Conservation (phyloP, 225 moss, liverwort and hornwort species). For the Polytrichum commune region DNA sequence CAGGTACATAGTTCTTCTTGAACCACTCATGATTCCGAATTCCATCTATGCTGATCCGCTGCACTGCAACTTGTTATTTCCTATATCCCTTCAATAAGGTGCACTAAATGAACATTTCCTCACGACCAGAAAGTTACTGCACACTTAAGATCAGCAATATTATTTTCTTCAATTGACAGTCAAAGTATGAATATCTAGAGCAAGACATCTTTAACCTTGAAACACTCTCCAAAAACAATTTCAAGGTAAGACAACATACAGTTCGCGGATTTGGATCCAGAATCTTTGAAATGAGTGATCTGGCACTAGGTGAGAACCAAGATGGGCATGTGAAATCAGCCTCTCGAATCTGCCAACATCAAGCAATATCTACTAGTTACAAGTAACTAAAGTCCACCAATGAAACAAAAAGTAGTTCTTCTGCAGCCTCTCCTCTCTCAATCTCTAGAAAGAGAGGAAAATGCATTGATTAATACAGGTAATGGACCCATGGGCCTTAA, state of each 20-base stretch:
- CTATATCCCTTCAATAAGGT: conserved; percentile 8
- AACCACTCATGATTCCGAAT: conserved; percentile 92
- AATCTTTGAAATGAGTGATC: conserved; percentile 66
- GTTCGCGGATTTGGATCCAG: conserved; percentile 79
- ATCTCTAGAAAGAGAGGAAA: too few species aligned
- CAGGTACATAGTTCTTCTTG: conserved; percentile 72
- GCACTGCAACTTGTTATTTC: conserved; percentile 55
- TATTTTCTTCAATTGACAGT: too few species aligned
- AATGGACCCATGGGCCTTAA: too few species aligned
- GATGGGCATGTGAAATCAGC: conserved; percentile 82
- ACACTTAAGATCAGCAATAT: too few species aligned
- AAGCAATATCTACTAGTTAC: background rate
- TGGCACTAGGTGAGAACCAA: conserved; percentile 81
- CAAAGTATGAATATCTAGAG: too few species aligned
- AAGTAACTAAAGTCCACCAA: conserved; percentile 16
- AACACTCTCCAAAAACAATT: background rate
- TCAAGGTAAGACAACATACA: conserved; percentile 42
- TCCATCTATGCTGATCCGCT: conserved; percentile 83
- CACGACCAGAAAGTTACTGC: too few species aligned
- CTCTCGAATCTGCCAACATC: conserved; percentile 64
- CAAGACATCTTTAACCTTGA: background rate
- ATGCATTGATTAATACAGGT: too few species aligned
- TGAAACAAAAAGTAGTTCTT: too few species aligned
- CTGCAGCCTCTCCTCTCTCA: too few species aligned
- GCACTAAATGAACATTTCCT: background rate